A percentile compares a stretch with the other conserved stretches of the same genome.
Conservation (phyloP, 2,329 filamentous ascomycete genomes). For the Pestalotiopsis sp. region DNA sequence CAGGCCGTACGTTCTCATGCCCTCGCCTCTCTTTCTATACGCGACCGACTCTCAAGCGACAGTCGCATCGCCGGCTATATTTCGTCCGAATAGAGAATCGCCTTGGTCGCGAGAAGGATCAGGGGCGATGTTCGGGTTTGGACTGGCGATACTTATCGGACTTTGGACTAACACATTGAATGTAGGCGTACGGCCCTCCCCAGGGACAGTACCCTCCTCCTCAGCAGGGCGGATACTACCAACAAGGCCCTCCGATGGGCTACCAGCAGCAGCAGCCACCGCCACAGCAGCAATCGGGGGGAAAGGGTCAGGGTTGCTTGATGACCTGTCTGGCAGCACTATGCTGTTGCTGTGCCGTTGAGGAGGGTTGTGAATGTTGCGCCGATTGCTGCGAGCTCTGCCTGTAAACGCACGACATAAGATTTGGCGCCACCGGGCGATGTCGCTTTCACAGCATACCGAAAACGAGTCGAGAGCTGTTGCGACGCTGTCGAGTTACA, state of each 20-base stretch:
- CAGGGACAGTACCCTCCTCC: constrained; percentile 35
- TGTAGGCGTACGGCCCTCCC: constrained; percentile 42
- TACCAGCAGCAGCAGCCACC: constrained; percentile 48
- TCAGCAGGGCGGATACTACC: constrained; percentile 39
- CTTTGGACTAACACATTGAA: not conserved
- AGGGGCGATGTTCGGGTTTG: not conserved
- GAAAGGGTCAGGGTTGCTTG: too few species aligned
- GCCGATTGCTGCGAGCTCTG: constrained; percentile 18
- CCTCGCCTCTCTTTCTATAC: not conserved
- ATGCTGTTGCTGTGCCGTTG: constrained; percentile 55
- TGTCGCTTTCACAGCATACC: not conserved
- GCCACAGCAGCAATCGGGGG: constrained; percentile 26
- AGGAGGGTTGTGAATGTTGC: constrained; percentile 48
- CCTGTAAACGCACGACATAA: constrained; percentile 5
- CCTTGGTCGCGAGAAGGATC: not conserved
- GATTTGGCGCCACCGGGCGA: not conserved
- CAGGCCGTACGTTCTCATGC: constrained; percentile 40
- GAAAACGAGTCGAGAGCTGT: not conserved
- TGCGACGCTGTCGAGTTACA: not conserved
- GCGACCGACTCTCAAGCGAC: not conserved
- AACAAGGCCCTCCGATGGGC: constrained; percentile 40
- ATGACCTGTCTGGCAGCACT: constrained; percentile 40
- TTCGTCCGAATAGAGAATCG: not conserved
- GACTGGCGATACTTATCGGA: not conserved
- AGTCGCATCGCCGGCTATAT: constrained; percentile 12